Evolutionary conservation across 768 basidiomycete species (phyloP).

Genomic region (Termitomyces sp.): DNA sequence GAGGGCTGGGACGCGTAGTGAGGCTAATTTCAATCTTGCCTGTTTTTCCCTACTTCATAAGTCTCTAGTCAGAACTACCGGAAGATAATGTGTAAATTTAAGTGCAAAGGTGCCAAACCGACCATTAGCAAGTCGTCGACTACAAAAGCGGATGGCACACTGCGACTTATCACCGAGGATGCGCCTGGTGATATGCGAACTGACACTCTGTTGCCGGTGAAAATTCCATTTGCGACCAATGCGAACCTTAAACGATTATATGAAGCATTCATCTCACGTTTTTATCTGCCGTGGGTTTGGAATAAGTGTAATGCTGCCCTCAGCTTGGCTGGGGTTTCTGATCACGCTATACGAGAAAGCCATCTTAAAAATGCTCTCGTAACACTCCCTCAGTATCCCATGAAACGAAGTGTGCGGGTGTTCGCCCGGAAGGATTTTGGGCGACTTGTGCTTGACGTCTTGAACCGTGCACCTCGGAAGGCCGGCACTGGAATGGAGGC

Average conservation of each 20-base stretch:
- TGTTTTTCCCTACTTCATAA: not conserved
- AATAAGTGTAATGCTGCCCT: not conserved
- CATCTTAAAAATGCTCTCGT: not conserved
- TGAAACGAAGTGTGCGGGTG: not conserved
- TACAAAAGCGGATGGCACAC: not conserved
- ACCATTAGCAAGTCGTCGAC: not conserved
- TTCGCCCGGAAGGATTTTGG: not conserved
- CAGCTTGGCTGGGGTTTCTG: not conserved
- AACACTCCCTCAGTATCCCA: not conserved
- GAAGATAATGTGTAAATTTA: no score
- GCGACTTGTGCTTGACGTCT: not conserved
- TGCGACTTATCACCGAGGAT: not conserved
- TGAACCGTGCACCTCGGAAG: not conserved
- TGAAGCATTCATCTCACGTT: not conserved
- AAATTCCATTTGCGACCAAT: not conserved
- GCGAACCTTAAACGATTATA: no score
- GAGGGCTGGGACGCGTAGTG: slow-evolving; percentile 1
- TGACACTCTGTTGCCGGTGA: not conserved
- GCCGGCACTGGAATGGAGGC: not conserved
- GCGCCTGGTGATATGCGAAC: not conserved
- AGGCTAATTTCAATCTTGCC: not conserved
- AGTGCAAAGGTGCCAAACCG: not conserved
- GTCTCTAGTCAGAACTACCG: not conserved
- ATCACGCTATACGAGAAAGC: not conserved
- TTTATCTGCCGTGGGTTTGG: not conserved